Evolutionary conservation across 1,284 basidiomycete genomes (phyloP), one percentile per base, ranked within the genome.

Genomic region (Leccinum pallidistipes): DNA sequence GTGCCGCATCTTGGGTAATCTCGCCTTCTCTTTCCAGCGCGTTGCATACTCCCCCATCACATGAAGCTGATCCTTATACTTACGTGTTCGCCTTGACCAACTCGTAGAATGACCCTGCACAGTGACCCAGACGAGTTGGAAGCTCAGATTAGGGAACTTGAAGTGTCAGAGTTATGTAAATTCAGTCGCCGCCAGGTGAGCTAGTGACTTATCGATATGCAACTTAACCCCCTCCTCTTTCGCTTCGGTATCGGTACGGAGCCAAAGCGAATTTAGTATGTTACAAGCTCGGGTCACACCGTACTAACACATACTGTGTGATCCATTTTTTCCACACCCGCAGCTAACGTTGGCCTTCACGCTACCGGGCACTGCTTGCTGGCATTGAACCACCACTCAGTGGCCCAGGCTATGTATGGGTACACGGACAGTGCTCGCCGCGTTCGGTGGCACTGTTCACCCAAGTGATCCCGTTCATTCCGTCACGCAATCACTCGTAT

Each of bases 231-330:
- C 40, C 40, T 43, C n/a, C 51, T 31, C 5, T 7, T 52, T 18
- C 38, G 40, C 59, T 54, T 55, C 59, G 45, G 59, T 54, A 60
- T 55, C 59, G 45, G 59, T 54, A 60, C 59, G 59, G 59, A 60
- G 60, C 36, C 50, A 56, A 32, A 21, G 31, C 34, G 55, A 36
- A 27, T 29, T 24, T 27, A 36, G 59, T 14, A 24, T 12, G 36
- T 38, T 45, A 40, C 14, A 16, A 18, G 18, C 11, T 21, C 43
- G 18, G 43, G 43, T 45, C 43, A 45, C 43, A 45, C 43, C 43
- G 16, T 21, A 47, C 45, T 21, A 24, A 45, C n/a, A 45, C 43
- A 45, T 45, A 18, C n/a, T 18, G 40, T 45, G 18, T 21, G 18
- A 12, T 24, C 7, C 12, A 6, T 45, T 43, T 45, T 12, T 47